phyloP scores from a whole-genome alignment of 331 rosid genomes.

The Cydonia oblonga region DNA sequence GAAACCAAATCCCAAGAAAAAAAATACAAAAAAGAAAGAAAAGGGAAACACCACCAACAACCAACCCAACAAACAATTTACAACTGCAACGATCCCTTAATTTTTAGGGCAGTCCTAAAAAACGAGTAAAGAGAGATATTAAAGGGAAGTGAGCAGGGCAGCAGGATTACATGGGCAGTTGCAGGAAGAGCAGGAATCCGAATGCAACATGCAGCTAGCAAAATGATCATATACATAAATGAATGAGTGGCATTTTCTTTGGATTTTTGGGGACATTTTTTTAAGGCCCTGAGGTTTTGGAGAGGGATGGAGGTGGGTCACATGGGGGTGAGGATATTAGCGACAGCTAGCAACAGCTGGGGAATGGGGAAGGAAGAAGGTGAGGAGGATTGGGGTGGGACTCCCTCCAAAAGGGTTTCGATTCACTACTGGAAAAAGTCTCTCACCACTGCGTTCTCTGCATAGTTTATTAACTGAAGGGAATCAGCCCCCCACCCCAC shows the following conservation, averaged over 20 bases:
- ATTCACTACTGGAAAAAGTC: conserved; percentile 30
- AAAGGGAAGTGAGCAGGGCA: conserved; percentile 2
- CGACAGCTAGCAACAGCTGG: conserved; percentile 90
- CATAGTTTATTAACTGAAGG: no score
- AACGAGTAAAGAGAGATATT: conserved; percentile 1
- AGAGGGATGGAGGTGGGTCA: conserved; percentile 43
- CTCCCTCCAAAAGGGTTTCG: conserved; percentile 32
- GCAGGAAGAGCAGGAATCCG: background rate
- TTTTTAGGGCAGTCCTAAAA: conserved; percentile 12
- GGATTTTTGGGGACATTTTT: conserved; percentile 5
- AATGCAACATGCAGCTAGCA: background rate
- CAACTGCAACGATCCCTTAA: conserved; percentile 12
- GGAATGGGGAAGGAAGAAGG: conserved; percentile 9
- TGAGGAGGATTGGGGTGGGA: conserved; percentile 7
- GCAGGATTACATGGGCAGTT: background rate
- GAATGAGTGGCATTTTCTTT: background rate
- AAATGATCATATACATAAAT: background rate
- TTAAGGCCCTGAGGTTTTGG: conserved; percentile 36
- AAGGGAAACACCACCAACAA: background rate
- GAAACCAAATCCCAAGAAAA: background rate
- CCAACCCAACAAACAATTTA: conserved; percentile 6
- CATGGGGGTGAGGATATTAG: conserved; percentile 53
- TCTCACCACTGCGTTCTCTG: no score
- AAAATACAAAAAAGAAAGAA: no score
- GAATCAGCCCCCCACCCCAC: no score